These are phyloP conservation scores for Sclerotinia subarctica DNA, from an alignment of 2,329 filamentous ascomycete genomes.

Conservation along the genomic window DNA sequence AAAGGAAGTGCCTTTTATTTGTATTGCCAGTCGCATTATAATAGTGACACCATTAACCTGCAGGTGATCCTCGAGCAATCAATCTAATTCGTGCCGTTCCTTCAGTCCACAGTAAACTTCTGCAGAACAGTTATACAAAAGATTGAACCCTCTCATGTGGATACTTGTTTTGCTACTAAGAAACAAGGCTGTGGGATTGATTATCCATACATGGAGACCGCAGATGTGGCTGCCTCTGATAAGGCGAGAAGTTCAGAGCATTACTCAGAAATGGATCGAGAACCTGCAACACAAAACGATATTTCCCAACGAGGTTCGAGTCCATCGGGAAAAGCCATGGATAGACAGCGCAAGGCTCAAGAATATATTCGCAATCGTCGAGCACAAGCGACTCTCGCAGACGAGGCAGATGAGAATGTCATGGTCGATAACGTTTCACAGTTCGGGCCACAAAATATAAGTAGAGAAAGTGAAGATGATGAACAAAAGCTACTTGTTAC, in stretches of 20 bases:
- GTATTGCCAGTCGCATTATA: conserved; percentile 10
- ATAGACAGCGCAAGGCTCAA: conserved; percentile 20
- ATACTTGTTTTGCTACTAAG: background rate
- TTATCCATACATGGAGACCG: conserved; percentile 19
- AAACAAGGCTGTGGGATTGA: conserved; percentile 16
- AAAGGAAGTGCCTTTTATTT: conserved; percentile 6
- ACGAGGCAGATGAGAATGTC: conserved; percentile 16
- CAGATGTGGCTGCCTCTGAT: conserved; percentile 20
- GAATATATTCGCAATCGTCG: conserved; percentile 21
- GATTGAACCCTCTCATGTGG: conserved; percentile 5
- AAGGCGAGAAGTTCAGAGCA: conserved; percentile 17
- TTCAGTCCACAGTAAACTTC: conserved; percentile 15
- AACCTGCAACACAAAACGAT: conserved; percentile 13
- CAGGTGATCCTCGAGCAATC: conserved; percentile 3
- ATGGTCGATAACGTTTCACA: conserved; percentile 17
- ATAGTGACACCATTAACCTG: conserved; percentile 20
- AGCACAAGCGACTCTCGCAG: conserved; percentile 17
- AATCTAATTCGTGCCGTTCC: background rate
- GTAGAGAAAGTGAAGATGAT: conserved; percentile 19
- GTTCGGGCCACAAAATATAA: conserved; percentile 16
- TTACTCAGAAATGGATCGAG: conserved; percentile 17
- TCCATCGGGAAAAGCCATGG: conserved; percentile 19
- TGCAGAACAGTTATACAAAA: conserved; percentile 17
- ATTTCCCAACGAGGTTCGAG: conserved; percentile 8
- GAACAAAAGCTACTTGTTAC: conserved; percentile 19